Base-by-base conservation (phyloP, 2,329 filamentous ascomycete species). In the Fusarium sp. region DNA sequence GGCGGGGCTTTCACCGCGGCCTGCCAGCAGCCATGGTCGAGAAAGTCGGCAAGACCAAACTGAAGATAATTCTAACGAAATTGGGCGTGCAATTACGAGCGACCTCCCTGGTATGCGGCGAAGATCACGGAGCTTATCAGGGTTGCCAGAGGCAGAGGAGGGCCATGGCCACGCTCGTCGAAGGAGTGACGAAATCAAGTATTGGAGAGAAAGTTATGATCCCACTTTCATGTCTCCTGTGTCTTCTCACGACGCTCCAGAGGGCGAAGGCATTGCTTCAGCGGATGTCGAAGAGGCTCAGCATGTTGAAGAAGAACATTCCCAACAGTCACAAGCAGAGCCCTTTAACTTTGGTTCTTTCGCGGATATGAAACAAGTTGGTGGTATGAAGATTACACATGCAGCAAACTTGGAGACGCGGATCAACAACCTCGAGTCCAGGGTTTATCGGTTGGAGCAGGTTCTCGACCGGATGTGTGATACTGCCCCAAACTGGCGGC, bases 111-210 rank as follows among this genome's bases (percentile, higher is more conserved):
- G 79, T 6, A 75, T 82, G 28, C 84, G 86, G 45, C 83, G 89
- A 43, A 84, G 88, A 45, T 91, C 88, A 3, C 82, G 88, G 49
- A 90, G 88, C 67, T 75, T 91, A 13, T 88, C 87, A 1, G 86
- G 87, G 11, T 78, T 90, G 20, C 79, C 83, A 7, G 80, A 83
- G 31, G 68, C 82, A 20, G 78, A 79, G 5, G 76, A 78, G 6
- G 72, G 71, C 18, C 76, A 78, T 22, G 70, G 67, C 3, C 77
- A 78, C 40, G 60, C 76, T 6, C 83, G 88, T 43, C 84, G 87
- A 36, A 84, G 88, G 31, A 90, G 87, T 73, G 87, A 89, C 57
- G 89, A 91, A 75, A 89, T 90, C 39, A 85, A 87, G 14, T 88
- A 88, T 72, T 90, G 88, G 88, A 83, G 89, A 63, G 85, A 87